These are phyloP conservation scores for Piper betle DNA, from an alignment of 164 flowering plant species.

Conservation along the genomic window DNA sequence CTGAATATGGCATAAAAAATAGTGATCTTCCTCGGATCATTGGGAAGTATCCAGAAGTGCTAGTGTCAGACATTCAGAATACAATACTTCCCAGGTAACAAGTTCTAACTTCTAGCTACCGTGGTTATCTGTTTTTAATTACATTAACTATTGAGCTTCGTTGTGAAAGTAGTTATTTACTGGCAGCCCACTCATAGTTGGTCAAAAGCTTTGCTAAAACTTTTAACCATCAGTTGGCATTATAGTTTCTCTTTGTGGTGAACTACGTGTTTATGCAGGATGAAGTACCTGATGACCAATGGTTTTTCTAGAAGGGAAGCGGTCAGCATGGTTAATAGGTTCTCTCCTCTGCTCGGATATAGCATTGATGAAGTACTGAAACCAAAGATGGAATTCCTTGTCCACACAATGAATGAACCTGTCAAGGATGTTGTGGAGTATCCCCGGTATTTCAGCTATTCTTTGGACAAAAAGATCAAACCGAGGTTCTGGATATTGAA, in stretches of 20 bases:
- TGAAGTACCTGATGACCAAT: slow-evolving; percentile 42
- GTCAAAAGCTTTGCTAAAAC: no score
- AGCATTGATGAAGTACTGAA: slow-evolving; percentile 60
- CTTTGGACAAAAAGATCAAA: slow-evolving; percentile 73
- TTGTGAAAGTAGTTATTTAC: no score
- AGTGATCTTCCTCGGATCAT: slow-evolving; percentile 50
- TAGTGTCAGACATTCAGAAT: slow-evolving; percentile 47
- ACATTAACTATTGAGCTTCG: neutral
- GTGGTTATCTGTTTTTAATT: neutral
- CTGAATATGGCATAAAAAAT: slow-evolving; percentile 37
- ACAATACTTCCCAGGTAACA: slow-evolving; percentile 63
- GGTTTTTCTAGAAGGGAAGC: slow-evolving; percentile 65
- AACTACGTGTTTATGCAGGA: slow-evolving; percentile 21
- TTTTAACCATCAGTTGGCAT: neutral
- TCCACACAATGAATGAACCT: slow-evolving; percentile 57
- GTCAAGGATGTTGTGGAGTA: slow-evolving; percentile 55
- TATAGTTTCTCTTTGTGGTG: neutral
- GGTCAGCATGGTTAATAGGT: slow-evolving; percentile 58
- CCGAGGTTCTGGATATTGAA: slow-evolving; percentile 68
- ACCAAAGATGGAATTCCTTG: slow-evolving; percentile 75
- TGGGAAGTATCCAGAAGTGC: slow-evolving; percentile 76
- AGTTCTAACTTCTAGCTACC: neutral
- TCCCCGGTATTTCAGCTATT: slow-evolving; percentile 89
- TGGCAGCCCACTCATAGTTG: no score
- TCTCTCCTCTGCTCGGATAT: slow-evolving; percentile 82